A percentile compares a stretch with the other conserved stretches of the same genome.
Conservation (phyloP, 2,329 filamentous ascomycete species). For the Aureobasidium sp. region DNA sequence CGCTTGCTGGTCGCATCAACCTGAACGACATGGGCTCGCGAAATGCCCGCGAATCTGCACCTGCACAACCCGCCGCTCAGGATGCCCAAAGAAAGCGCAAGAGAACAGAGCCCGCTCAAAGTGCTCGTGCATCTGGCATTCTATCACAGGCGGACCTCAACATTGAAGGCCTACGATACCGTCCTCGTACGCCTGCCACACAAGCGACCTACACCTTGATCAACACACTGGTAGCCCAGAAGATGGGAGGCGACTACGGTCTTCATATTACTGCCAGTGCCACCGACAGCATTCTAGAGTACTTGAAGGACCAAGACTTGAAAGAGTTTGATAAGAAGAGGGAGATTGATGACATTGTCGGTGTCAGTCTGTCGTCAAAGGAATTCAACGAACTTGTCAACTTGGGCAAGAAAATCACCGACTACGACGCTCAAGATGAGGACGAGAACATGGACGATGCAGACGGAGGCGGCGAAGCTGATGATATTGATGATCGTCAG, state of each 20-base stretch:
- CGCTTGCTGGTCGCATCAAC: constrained; percentile 85
- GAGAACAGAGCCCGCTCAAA: constrained; percentile 61
- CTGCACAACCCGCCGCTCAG: constrained; percentile 49
- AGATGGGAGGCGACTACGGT: constrained; percentile 87
- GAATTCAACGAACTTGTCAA: constrained; percentile 97
- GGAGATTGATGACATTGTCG: constrained; percentile 88
- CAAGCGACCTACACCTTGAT: constrained; percentile 92
- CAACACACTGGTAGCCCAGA: constrained; percentile 78
- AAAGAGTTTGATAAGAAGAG: constrained; percentile 99
- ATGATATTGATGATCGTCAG: constrained; percentile 85
- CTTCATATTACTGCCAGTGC: constrained; percentile 89
- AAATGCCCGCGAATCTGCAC: constrained; percentile 69
- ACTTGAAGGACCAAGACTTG: constrained; percentile 86
- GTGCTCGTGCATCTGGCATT: constrained; percentile 64
- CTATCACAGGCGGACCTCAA: constrained; percentile 77
- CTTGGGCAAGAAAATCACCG: constrained; percentile 95
- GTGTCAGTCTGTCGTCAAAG: constrained; percentile 72
- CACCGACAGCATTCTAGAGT: constrained; percentile 84
- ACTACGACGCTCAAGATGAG: constrained; percentile 94
- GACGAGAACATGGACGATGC: constrained; percentile 74
- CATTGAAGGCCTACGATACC: constrained; percentile 86
- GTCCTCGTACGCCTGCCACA: constrained; percentile 84
- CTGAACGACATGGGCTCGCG: constrained; percentile 91
- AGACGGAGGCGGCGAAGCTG: constrained; percentile 56
- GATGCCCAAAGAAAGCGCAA: constrained; percentile 80